Percentiles rank a stretch among this genome's conserved stretches.
These are phyloP conservation scores for Didymellaceae sp. DNA, from an alignment of 2,329 filamentous ascomycete genomes.

Conservation along the genomic window DNA sequence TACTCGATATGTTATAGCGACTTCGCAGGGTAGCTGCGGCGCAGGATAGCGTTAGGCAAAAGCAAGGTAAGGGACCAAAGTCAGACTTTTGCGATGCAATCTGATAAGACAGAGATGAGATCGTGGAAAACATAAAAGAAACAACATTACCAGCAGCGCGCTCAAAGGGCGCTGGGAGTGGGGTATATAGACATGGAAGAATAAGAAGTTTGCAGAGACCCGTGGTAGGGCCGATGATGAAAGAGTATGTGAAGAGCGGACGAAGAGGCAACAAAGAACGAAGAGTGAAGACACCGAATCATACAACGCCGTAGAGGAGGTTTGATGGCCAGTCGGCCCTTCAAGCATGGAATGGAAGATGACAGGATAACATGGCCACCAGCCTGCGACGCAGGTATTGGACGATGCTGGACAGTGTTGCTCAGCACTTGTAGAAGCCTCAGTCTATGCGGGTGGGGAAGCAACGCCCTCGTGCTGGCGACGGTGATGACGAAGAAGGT, in stretches of 20 bases:
- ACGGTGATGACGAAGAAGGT: constrained; percentile 43
- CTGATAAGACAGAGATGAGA: neutral
- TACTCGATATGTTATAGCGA: constrained; percentile 7
- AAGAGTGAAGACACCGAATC: no score
- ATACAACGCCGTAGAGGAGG: no score
- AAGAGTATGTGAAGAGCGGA: neutral
- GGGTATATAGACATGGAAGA: constrained; percentile 15
- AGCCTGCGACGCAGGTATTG: no score
- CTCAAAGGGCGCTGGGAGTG: neutral
- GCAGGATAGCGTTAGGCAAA: neutral
- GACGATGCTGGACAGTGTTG: no score
- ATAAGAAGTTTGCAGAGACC: neutral
- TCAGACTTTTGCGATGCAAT: neutral
- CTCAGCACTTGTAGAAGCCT: no score
- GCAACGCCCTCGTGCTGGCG: constrained; percentile 31
- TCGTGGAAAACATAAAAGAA: neutral
- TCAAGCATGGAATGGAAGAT: no score
- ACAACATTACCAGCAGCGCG: constrained; percentile 9
- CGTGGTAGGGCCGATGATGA: no score
- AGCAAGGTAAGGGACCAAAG: constrained; percentile 5
- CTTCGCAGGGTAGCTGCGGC: neutral
- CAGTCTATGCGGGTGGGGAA: constrained; percentile 4
- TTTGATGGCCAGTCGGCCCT: no score
- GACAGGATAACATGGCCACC: no score
- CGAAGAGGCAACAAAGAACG: neutral